Conservation (phyloP, 768 basidiomycete species). For the Xerocomellus amylosporus region DNA sequence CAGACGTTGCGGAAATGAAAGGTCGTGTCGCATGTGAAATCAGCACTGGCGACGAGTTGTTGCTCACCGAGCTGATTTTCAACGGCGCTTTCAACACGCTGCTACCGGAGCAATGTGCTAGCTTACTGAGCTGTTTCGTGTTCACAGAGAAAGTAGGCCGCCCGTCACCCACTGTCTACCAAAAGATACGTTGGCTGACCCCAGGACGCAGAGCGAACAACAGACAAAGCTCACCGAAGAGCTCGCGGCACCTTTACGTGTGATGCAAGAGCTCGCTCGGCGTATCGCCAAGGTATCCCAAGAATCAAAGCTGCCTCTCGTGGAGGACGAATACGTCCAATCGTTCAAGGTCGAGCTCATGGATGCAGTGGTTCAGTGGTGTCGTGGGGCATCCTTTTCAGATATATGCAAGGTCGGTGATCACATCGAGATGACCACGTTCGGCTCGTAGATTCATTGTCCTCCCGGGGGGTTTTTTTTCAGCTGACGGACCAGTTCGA, state of each 20-base stretch:
- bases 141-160: slow-evolving; percentile 86
- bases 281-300: slow-evolving; percentile 96
- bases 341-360: slow-evolving; percentile 99
- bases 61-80: slow-evolving; percentile 96
- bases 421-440: background rate
- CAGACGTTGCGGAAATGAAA: slow-evolving; percentile 97
- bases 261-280: slow-evolving; percentile 93
- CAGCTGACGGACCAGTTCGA: slow-evolving; percentile 97
- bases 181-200: background rate
- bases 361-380: slow-evolving; percentile 98
- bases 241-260: slow-evolving; percentile 84
- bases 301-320: slow-evolving; percentile 84
- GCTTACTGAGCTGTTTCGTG: slow-evolving; percentile 95
- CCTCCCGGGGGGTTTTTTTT: background rate
- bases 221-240: slow-evolving; percentile 87
- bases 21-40: slow-evolving; percentile 99
- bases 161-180: background rate
- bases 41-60: slow-evolving; percentile 92
- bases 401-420: slow-evolving; percentile 89
- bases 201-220: slow-evolving; percentile 68
- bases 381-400: slow-evolving; percentile 92
- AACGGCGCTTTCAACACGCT: slow-evolving; percentile 93
- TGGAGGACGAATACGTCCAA: slow-evolving; percentile 92
- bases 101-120: slow-evolving; percentile 88
- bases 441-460: background rate